Evolutionary conservation across 179 eudicot genomes (phyloP), one percentile per base, ranked within the genome.

Genomic region (Spergularia azorica): DNA sequence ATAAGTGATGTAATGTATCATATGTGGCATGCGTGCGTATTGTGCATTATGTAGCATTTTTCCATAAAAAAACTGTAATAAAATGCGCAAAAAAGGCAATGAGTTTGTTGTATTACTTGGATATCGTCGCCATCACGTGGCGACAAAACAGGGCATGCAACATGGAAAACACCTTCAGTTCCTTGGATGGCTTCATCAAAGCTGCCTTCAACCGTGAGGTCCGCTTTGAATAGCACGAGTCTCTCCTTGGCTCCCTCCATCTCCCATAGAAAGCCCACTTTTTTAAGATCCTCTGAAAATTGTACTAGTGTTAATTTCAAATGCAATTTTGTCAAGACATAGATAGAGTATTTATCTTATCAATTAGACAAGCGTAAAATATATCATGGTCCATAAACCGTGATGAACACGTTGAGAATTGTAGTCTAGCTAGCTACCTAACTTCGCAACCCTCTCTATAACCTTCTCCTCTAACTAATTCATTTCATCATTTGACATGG

Each of bases 171-270:
- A 2, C 97, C 98, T 63, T 90, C 90, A 38, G 84, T 92, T 65
- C 97, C 95, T 50, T 80, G 41, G n/a, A 92, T 61, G 8, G 90
- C 91, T 57, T 86, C 77, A 72, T 94, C 93, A 73, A 94, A 92
- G 82, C 97, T 92, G 63, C 92, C 91, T 76, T 94, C 88, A 21
- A 74, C 84, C 82, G 87, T 77, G 32, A 94, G 79, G 81, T 90
- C 93, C 75, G 92, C 93, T 85, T 89, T 84, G 70, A 84, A 78
- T n/a, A 93, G 73, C 80, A 74, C 83, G 54, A 94, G 89, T 72
- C 93, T 92, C 76, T 94, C 95, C 79, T 82, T 88, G n/a, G 98
- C 97, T 58, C 98, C 98, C 38, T 84, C 66, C 70, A 94, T 81
- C 79, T 89, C 86, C 93, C 86, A 83, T 0, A 94, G 86, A 71